These are phyloP conservation scores for Conticribra guillardii DNA, from an alignment of 108 stramenopile species.

Conservation along the genomic window DNA sequence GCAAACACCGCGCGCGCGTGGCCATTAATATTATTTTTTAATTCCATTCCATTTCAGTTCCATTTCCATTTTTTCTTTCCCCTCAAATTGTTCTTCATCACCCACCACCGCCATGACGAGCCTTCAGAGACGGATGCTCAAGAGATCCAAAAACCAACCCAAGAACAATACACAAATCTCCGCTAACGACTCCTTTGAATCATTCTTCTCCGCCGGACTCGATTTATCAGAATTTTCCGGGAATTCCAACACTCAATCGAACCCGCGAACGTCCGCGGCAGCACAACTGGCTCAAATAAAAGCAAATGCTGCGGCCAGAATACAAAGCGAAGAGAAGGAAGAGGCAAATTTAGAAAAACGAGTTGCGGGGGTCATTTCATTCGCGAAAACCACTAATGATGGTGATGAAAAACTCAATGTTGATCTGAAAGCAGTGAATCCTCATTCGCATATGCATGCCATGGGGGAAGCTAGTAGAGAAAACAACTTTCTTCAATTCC, in stretches of 20 bases:
- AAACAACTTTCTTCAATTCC: slow-evolving; percentile 23
- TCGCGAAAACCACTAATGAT: background rate
- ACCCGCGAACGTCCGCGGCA: background rate
- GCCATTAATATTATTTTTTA: too few relatives aligned
- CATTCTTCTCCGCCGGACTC: slow-evolving; percentile 13
- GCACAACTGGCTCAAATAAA: slow-evolving; percentile 23
- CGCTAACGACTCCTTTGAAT: slow-evolving; percentile 10
- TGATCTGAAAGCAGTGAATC: slow-evolving; percentile 15
- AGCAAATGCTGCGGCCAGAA: background rate
- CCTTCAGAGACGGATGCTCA: background rate
- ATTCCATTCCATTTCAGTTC: too few relatives aligned
- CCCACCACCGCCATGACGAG: too few relatives aligned
- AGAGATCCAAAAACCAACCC: background rate
- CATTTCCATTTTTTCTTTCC: too few relatives aligned
- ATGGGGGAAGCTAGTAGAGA: slow-evolving; percentile 1
- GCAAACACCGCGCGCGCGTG: too few relatives aligned
- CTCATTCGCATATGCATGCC: background rate
- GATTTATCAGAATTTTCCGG: slow-evolving; percentile 10
- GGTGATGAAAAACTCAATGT: background rate
- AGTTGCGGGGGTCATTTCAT: slow-evolving; percentile 3
- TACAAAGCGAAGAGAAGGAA: slow-evolving; percentile 10
- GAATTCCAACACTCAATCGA: background rate
- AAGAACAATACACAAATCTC: background rate
- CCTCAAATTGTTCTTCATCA: too few relatives aligned
- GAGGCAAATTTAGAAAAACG: slow-evolving; percentile 14